A percentile compares a stretch with the other conserved stretches of the same genome.
Evolutionary conservation across 179 eudicot genomes (phyloP).

Genomic region (Spergularia azorica): DNA sequence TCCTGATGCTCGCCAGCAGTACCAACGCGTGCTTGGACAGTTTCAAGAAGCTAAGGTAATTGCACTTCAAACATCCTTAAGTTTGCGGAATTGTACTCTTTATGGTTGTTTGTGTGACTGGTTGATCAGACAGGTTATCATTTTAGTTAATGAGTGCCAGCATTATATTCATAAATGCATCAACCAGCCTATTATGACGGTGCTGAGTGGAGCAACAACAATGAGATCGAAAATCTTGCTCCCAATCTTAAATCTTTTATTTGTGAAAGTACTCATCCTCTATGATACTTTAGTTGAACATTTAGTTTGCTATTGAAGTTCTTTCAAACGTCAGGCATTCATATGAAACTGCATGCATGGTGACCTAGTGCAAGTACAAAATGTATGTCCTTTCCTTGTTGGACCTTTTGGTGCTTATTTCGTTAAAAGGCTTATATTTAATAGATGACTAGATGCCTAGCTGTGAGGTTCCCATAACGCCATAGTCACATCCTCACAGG

Average conservation of each 20-base stretch:
- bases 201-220: neutral
- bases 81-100: neutral
- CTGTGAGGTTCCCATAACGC: too few relatives aligned
- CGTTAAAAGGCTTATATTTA: neutral
- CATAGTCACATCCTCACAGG: too few relatives aligned
- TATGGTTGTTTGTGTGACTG: neutral
- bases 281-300: neutral
- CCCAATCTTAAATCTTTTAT: neutral
- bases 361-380: neutral
- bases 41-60: conserved; percentile 78
- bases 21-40: conserved; percentile 70
- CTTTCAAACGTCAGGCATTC: neutral
- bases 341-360: neutral
- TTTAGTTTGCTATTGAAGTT: conserved; percentile 1
- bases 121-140: neutral
- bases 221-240: neutral
- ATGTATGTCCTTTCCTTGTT: neutral
- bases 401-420: neutral
- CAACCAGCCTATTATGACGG: neutral
- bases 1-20: conserved; percentile 81
- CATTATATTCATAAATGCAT: neutral
- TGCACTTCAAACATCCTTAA: neutral
- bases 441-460: too few relatives aligned
- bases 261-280: neutral
- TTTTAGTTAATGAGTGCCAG: neutral